Evolutionary conservation across 768 basidiomycete species (phyloP).

Genomic region (Tubosaeta sp.): DNA sequence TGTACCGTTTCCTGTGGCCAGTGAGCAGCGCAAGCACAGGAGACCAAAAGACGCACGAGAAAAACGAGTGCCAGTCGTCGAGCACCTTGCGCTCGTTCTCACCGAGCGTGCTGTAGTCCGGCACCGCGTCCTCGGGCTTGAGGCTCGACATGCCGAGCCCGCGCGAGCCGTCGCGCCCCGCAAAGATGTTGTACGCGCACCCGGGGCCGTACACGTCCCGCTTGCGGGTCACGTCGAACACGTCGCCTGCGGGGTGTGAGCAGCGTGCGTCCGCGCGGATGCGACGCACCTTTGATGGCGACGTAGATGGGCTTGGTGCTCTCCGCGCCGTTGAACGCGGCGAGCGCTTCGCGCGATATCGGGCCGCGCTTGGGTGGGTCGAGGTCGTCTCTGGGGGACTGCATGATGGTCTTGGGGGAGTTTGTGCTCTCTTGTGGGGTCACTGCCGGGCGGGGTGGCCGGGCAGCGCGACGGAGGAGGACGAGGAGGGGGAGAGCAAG

Average conservation of each 20-base stretch:
- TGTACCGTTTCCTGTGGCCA: slow-evolving; percentile 70
- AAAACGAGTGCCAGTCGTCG: slow-evolving; percentile 88
- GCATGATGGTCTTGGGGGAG: slow-evolving; percentile 63
- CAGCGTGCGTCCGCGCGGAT: background rate
- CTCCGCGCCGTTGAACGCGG: slow-evolving; percentile 65
- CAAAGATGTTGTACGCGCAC: slow-evolving; percentile 76
- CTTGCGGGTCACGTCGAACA: slow-evolving; percentile 89
- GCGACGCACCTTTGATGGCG: slow-evolving; percentile 79
- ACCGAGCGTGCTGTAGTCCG: slow-evolving; percentile 76
- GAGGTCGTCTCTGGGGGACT: slow-evolving; percentile 56
- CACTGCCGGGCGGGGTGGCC: slow-evolving; percentile 5
- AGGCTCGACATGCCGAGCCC: slow-evolving; percentile 89
- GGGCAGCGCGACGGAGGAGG: slow-evolving; percentile 17
- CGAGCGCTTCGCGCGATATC: slow-evolving; percentile 63
- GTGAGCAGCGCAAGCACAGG: background rate
- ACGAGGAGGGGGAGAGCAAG: slow-evolving; percentile 31
- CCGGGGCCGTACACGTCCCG: slow-evolving; percentile 86
- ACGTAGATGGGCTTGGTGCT: slow-evolving; percentile 75
- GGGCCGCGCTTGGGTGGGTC: slow-evolving; percentile 74
- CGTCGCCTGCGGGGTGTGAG: slow-evolving; percentile 49
- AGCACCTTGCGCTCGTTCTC: slow-evolving; percentile 74
- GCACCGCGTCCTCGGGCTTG: slow-evolving; percentile 77
- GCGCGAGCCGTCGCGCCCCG: slow-evolving; percentile 89
- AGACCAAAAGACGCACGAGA: slow-evolving; percentile 54
- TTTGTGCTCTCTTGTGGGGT: slow-evolving; percentile 22